Conservation (phyloP, 495 filamentous ascomycete genomes). For the Usnea hakonensis region DNA sequence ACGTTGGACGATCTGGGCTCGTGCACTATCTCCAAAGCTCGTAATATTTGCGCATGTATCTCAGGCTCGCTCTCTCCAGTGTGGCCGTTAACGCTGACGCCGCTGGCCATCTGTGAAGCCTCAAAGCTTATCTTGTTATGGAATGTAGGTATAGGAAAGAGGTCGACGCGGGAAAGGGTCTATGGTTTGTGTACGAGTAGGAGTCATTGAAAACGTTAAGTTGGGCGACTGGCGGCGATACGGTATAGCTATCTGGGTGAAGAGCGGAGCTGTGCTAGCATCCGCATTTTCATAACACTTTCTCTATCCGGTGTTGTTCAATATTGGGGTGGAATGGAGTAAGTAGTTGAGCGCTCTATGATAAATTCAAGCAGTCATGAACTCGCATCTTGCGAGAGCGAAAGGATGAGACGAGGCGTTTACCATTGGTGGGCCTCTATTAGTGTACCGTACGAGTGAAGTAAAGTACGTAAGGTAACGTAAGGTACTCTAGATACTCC, state of each 20-base stretch:
- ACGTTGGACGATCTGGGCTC: constrained; percentile 73
- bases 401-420: too few relatives aligned
- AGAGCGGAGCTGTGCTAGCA: neutral
- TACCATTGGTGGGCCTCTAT: too few relatives aligned
- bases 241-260: neutral
- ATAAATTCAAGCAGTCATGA: too few relatives aligned
- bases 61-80: constrained; percentile 7
- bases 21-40: constrained; percentile 80
- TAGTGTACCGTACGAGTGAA: too few relatives aligned
- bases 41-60: constrained; percentile 50
- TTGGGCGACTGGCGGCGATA: too few relatives aligned
- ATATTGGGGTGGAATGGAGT: neutral
- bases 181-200: neutral
- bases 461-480: too few relatives aligned
- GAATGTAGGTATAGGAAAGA: neutral
- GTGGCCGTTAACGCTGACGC: constrained; percentile 1
- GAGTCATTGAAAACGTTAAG: constrained; percentile 3
- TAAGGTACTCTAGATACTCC: too few relatives aligned
- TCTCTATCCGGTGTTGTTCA: neutral
- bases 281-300: neutral
- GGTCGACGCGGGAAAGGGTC: neutral
- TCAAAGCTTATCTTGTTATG: neutral
- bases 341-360: neutral
- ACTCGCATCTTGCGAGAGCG: too few relatives aligned
- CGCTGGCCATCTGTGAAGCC: constrained; percentile 8